Conservation (phyloP, 805 yeast genomes). For the Komagataella pastoris region DNA sequence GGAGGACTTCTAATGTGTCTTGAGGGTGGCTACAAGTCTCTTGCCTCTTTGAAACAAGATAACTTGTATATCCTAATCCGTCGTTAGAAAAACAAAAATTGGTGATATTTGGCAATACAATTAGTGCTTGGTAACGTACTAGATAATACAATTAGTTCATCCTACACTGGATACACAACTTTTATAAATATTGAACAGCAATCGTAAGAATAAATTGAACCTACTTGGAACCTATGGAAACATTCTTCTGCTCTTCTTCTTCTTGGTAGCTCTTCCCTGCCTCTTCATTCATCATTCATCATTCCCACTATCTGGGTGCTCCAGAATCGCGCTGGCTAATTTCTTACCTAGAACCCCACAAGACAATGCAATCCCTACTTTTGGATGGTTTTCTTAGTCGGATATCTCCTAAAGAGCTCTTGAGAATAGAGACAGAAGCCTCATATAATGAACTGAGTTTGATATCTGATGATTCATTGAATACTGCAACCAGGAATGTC, state of each 20-base stretch:
- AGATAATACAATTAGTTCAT: not conserved
- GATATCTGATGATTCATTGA: slow-evolving; percentile 21
- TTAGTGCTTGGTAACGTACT: not conserved
- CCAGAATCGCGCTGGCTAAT: not conserved
- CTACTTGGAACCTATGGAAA: not conserved
- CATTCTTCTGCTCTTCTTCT: not conserved
- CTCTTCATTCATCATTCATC: no score
- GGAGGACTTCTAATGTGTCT: slow-evolving; percentile 91
- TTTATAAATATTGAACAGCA: no score
- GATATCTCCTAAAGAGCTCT: slow-evolving; percentile 19
- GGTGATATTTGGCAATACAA: not conserved
- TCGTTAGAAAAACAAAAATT: slow-evolving; percentile 16
- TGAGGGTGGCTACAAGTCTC: slow-evolving; percentile 88
- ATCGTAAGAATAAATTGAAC: no score
- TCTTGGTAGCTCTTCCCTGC: not conserved
- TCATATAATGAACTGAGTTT: slow-evolving; percentile 17
- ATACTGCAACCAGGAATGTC: slow-evolving; percentile 13
- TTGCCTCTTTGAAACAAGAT: slow-evolving; percentile 85
- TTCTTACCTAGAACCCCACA: not conserved
- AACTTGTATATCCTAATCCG: slow-evolving; percentile 85
- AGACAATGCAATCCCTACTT: slow-evolving; percentile 1
- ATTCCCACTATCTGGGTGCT: not conserved
- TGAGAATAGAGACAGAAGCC: slow-evolving; percentile 22
- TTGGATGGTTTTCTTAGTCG: slow-evolving; percentile 2
- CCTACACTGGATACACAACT: not conserved